phyloP scores from a whole-genome alignment of 2,329 filamentous ascomycete genomes.

The Curvularia sp. region DNA sequence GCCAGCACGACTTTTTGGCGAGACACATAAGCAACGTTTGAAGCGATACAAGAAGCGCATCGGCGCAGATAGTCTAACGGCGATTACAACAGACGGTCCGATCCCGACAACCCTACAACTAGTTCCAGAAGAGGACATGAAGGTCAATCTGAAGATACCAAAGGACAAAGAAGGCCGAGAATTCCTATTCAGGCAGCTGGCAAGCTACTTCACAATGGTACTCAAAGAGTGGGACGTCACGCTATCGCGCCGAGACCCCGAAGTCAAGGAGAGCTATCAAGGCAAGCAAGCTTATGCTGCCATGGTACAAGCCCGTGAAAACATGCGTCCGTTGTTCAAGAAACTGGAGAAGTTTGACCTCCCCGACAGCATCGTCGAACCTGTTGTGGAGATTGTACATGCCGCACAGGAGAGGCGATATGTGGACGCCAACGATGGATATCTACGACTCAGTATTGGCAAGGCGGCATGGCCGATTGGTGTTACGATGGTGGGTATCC shows the following conservation, averaged over 20 bases:
- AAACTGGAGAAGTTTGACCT: constrained; percentile 84
- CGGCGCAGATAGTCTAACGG: constrained; percentile 51
- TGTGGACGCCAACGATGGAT: constrained; percentile 95
- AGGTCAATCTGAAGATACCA: constrained; percentile 68
- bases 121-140: constrained; percentile 88
- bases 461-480: constrained; percentile 99
- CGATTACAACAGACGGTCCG: constrained; percentile 71
- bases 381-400: constrained; percentile 89
- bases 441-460: constrained; percentile 89
- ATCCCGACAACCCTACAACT: constrained; percentile 85
- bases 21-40: constrained; percentile 73
- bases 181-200: constrained; percentile 85
- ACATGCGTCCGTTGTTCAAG: constrained; percentile 87
- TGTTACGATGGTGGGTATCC: constrained; percentile 99
- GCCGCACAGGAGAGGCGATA: constrained; percentile 90
- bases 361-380: constrained; percentile 78
- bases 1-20: constrained; percentile 80
- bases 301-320: constrained; percentile 86
- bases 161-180: constrained; percentile 69
- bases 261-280: constrained; percentile 73
- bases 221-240: constrained; percentile 84
- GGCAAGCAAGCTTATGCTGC: constrained; percentile 82
- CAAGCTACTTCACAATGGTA: constrained; percentile 97
- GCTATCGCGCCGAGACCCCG: constrained; percentile 65
- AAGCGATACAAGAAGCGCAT: constrained; percentile 72